Base-by-base conservation (phyloP, 1,284 basidiomycete genomes). In the Vanrija humicola region DNA sequence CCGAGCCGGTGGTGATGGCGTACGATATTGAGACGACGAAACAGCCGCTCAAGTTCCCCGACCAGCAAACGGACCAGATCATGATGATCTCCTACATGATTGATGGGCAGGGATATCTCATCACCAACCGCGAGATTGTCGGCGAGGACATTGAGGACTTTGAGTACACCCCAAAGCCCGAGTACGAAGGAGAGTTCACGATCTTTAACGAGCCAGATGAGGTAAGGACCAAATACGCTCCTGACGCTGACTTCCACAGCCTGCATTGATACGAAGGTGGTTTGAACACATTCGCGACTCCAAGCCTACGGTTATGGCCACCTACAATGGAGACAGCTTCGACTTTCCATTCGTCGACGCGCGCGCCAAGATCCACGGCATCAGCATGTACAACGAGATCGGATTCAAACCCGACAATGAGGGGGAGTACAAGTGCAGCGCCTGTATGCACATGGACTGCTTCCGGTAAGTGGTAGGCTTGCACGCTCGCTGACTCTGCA, bases 11-110 rank as follows among this genome's bases (percentile, higher is more conserved):
- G 48, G 93, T 99, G 55, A 90, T 99, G 89, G 96, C 96, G 0
- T 99, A 84, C 76, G 96, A 98, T 84, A 99, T 99, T 69, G 96
- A 99, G 78, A 96, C 92, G 26, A 94, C 94, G 1, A 99, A 99
- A 78, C 89, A 92, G 46, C 96, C 96, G 14, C 86, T 98, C 71
- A 98, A 98, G 77, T 98, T 98, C 72, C 96, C 96, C 1, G 96
- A 98, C 79, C 89, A 92, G 64, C 85, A 87, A 12, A 87, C 89
- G 19, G 96, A 98, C 79, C 93, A 96, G 72, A 91, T 99, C 67
- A 98, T 99, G 95, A 99, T 99, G 96, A 98, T 99, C 64, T 98
- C 96, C 43, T 74, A 74, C 61, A 73, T 75, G 73, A 74, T 76
- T 43, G 72, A 74, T 45, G 71, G 68, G 1, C 90, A 98, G 73